Conservation (phyloP, 495 filamentous ascomycete genomes). For the Xylaria venustula region DNA sequence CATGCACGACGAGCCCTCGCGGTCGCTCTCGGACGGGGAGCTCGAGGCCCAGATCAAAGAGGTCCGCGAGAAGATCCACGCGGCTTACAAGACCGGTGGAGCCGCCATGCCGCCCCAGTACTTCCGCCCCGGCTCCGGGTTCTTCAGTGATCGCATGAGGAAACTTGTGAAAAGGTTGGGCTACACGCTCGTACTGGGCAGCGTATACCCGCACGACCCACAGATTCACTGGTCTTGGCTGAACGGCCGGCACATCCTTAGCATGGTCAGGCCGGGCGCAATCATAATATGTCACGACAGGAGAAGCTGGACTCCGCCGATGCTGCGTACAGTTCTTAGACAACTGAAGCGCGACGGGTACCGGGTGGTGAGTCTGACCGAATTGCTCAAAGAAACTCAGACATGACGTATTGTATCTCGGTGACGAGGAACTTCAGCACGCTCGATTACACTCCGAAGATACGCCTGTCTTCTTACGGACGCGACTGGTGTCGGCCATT, state of each 20-base stretch:
- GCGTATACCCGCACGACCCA: conserved; percentile 84
- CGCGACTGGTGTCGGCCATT: neutral
- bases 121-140: conserved; percentile 79
- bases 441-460: neutral
- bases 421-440: neutral
- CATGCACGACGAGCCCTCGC: conserved; percentile 76
- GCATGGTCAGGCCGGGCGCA: conserved; percentile 71
- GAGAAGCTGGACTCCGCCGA: conserved; percentile 72
- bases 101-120: conserved; percentile 46
- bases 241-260: conserved; percentile 78
- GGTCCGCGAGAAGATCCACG: conserved; percentile 50
- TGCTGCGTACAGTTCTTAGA: conserved; percentile 68
- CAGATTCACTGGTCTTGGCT: conserved; percentile 65
- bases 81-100: conserved; percentile 50
- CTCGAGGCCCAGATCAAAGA: conserved; percentile 40
- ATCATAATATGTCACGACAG: conserved; percentile 84
- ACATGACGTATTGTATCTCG: neutral
- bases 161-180: conserved; percentile 52
- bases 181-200: conserved; percentile 70
- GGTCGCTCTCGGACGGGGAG: conserved; percentile 41
- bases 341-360: conserved; percentile 68
- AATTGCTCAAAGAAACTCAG: conserved; percentile 49
- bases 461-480: neutral
- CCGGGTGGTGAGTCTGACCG: conserved; percentile 63
- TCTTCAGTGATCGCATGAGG: conserved; percentile 70